These are phyloP conservation scores for Colletotrichum limetticola DNA, from an alignment of 2,329 filamentous ascomycete species.

Conservation along the genomic window DNA sequence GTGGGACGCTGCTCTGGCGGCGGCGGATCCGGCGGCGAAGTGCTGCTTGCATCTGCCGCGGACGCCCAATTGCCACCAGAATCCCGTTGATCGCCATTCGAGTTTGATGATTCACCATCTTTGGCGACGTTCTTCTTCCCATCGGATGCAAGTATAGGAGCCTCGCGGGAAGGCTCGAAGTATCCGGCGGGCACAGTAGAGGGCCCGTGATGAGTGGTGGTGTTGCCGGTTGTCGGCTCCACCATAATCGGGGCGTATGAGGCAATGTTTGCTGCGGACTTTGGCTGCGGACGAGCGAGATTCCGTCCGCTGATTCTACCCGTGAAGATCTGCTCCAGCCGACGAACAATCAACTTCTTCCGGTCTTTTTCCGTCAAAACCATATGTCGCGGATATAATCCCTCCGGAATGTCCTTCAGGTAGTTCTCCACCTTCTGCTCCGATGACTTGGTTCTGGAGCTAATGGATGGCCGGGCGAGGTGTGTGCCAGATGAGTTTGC, in stretches of 20 bases:
- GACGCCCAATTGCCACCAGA: constrained; percentile 47
- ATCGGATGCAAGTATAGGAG: constrained; percentile 54
- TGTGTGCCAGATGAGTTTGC: constrained; percentile 56
- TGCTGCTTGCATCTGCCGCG: constrained; percentile 44
- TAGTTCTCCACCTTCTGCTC: constrained; percentile 76
- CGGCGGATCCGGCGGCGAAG: constrained; percentile 51
- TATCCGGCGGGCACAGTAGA: neutral
- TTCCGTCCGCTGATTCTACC: constrained; percentile 67
- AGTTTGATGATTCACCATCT: constrained; percentile 60
- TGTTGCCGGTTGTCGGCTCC: constrained; percentile 42
- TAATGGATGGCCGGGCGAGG: constrained; percentile 48
- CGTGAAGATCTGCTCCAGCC: constrained; percentile 84
- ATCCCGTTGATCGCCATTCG: constrained; percentile 59
- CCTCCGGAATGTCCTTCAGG: constrained; percentile 77
- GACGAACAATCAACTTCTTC: constrained; percentile 80
- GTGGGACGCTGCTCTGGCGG: constrained; percentile 80
- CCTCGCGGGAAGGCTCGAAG: constrained; percentile 57
- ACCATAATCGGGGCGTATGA: constrained; percentile 39
- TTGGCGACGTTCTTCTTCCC: constrained; percentile 53
- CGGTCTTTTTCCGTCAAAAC: constrained; percentile 77
- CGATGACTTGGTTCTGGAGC: constrained; percentile 51
- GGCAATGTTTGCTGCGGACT: constrained; percentile 32
- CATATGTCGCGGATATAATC: constrained; percentile 70
- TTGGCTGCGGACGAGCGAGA: constrained; percentile 41
- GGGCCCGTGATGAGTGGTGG: constrained; percentile 50